phyloP scores from a whole-genome alignment of 306 rosid genomes.

The apple (Malus domestica) region DNA sequence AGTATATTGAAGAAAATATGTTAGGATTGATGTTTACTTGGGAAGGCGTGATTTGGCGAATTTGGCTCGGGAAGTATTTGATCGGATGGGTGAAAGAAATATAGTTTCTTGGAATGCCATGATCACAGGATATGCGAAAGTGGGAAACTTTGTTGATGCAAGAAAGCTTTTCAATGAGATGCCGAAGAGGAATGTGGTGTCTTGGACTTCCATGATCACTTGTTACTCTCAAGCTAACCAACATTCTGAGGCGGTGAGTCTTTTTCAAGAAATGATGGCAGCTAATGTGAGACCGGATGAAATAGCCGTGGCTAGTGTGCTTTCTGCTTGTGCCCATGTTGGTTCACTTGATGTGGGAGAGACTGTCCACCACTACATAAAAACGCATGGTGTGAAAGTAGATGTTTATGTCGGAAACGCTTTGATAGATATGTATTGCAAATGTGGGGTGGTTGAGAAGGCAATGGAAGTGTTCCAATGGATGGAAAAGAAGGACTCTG shows the following conservation, averaged over 20 bases:
- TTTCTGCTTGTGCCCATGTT: constrained; percentile 84
- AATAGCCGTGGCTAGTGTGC: constrained; percentile 57
- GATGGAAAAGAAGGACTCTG: constrained; percentile 57
- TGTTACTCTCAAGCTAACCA: constrained; percentile 62
- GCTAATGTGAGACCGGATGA: constrained; percentile 69
- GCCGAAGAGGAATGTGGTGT: constrained; percentile 65
- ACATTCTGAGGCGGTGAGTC: constrained; percentile 49
- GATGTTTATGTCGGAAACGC: constrained; percentile 72
- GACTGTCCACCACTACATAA: constrained; percentile 49
- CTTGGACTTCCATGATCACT: constrained; percentile 82
- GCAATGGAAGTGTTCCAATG: constrained; percentile 56
- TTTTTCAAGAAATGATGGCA: constrained; percentile 77
- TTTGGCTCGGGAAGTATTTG: constrained; percentile 54
- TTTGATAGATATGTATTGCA: constrained; percentile 80
- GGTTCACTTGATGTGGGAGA: constrained; percentile 78
- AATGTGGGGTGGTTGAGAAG: constrained; percentile 74
- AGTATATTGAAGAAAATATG: constrained; percentile 49
- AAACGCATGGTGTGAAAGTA: constrained; percentile 42
- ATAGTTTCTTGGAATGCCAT: constrained; percentile 79
- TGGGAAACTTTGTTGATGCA: constrained; percentile 40
- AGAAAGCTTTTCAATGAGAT: constrained; percentile 46
- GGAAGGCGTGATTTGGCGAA: constrained; percentile 51
- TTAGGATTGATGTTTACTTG: constrained; percentile 51
- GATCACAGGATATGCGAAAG: constrained; percentile 55
- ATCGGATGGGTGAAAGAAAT: constrained; percentile 48